A percentile compares a stretch with the other conserved stretches of the same genome.
These are phyloP conservation scores for Amanita exitialis DNA, from an alignment of 768 basidiomycete species.

Conservation along the genomic window DNA sequence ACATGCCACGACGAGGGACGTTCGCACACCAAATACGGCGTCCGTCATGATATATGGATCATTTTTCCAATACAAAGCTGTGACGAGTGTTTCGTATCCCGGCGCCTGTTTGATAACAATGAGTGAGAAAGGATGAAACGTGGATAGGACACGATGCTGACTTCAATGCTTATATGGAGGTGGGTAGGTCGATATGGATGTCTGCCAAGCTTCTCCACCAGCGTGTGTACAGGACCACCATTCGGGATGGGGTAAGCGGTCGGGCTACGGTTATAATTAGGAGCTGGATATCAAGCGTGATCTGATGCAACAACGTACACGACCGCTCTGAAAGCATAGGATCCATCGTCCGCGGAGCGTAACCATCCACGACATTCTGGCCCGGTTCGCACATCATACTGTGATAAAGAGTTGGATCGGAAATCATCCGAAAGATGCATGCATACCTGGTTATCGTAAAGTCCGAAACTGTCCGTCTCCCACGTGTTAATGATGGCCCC, in stretches of 20 bases:
- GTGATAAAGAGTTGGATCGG: constrained; percentile 18
- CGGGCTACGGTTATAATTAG: constrained; percentile 19
- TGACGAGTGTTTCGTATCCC: constrained; percentile 64
- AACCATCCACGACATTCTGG: constrained; percentile 73
- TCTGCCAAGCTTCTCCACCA: constrained; percentile 46
- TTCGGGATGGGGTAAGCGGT: constrained; percentile 68
- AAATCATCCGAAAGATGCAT: background rate
- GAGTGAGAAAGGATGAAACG: background rate
- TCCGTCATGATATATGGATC: constrained; percentile 62
- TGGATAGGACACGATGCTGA: constrained; percentile 12
- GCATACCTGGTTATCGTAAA: constrained; percentile 27
- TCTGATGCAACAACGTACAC: constrained; percentile 26
- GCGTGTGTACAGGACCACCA: constrained; percentile 65
- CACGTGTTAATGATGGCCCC: constrained; percentile 71
- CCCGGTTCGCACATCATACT: constrained; percentile 43
- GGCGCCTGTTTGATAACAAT: constrained; percentile 35
- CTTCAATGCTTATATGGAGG: constrained; percentile 64
- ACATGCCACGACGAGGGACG: constrained; percentile 62
- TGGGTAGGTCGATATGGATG: constrained; percentile 78
- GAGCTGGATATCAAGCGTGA: background rate
- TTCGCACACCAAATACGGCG: constrained; percentile 76
- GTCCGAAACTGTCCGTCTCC: constrained; percentile 64
- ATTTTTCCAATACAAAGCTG: constrained; percentile 66
- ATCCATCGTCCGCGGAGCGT: constrained; percentile 47
- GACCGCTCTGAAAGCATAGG: constrained; percentile 61